Percentiles rank a stretch among this genome's conserved stretches.
phyloP scores from a whole-genome alignment of 345 rosid genomes.

The Euphorbia tirucalli region DNA sequence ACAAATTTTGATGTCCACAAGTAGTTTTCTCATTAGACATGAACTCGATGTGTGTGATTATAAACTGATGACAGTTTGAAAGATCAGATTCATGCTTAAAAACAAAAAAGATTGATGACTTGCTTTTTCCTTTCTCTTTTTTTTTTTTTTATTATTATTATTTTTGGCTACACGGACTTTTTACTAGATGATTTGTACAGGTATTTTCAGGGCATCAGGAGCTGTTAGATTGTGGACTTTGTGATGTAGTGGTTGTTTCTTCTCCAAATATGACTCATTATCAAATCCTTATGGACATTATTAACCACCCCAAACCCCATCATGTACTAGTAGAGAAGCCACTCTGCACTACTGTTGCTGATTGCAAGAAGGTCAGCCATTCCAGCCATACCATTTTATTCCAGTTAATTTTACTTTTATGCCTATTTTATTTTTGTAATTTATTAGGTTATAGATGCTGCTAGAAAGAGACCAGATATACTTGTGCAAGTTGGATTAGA shows the following conservation, averaged over 20 bases:
- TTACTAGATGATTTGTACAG: conserved; percentile 27
- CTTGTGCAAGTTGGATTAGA: conserved; percentile 93
- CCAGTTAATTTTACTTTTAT: neutral
- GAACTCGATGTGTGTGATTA: no score
- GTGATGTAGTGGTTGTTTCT: conserved; percentile 82
- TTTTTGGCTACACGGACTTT: no score
- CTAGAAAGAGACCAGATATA: conserved; percentile 71
- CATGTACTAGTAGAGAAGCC: conserved; percentile 98
- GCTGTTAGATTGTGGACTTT: conserved; percentile 68
- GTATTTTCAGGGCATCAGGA: conserved; percentile 76
- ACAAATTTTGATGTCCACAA: no score
- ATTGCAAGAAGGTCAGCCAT: conserved; percentile 64
- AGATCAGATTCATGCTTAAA: no score
- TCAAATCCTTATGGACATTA: conserved; percentile 76
- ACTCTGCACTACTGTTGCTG: conserved; percentile 76
- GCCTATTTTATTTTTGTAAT: neutral
- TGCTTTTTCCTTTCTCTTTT: neutral
- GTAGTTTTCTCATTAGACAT: no score
- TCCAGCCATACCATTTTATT: conserved; percentile 1
- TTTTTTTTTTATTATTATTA: neutral
- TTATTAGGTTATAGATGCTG: conserved; percentile 70
- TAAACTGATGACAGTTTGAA: no score
- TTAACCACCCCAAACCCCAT: conserved; percentile 68
- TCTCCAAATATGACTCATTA: conserved; percentile 93
- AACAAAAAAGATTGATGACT: no score